Evolutionary conservation across 164 flowering plant genomes (phyloP).

Genomic region (Litsea cubeba): DNA sequence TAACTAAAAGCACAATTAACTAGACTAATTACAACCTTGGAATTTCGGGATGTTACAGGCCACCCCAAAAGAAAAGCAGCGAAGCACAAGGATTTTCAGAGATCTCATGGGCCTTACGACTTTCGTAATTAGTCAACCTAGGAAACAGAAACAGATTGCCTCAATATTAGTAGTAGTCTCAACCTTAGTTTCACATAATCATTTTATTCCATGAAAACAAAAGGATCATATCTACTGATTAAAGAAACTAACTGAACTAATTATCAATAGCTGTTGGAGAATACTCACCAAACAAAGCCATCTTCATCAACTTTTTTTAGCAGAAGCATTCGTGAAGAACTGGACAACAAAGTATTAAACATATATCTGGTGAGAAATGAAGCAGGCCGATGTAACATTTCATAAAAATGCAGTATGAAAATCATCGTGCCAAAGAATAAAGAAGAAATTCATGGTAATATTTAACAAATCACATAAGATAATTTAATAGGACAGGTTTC

Average conservation of each 20-base stretch:
- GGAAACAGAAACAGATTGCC: background rate
- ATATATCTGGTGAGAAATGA: background rate
- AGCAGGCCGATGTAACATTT: too few relatives aligned
- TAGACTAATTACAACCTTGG: too few relatives aligned
- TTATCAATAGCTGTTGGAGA: background rate
- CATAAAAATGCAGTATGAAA: too few relatives aligned
- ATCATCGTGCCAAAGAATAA: too few relatives aligned
- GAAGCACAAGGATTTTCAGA: conserved; percentile 84
- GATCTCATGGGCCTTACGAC: conserved; percentile 63
- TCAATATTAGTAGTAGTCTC: background rate
- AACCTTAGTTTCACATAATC: background rate
- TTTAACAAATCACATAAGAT: too few relatives aligned
- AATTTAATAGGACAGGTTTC: too few relatives aligned
- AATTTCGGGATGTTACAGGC: too few relatives aligned
- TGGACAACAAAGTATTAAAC: conserved; percentile 17
- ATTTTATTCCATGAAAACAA: background rate
- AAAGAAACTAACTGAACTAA: background rate
- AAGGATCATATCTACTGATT: background rate
- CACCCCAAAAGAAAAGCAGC: conserved; percentile 82
- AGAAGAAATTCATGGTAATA: too few relatives aligned
- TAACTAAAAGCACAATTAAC: too few relatives aligned
- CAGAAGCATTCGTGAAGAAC: conserved; percentile 91
- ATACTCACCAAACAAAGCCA: conserved; percentile 88
- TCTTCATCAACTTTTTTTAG: conserved; percentile 78
- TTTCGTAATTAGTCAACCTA: conserved; percentile 85